Percentiles rank a stretch among this genome's conserved stretches.
phyloP scores from a whole-genome alignment of 345 rosid genomes.

The Rubroshorea leprosula region DNA sequence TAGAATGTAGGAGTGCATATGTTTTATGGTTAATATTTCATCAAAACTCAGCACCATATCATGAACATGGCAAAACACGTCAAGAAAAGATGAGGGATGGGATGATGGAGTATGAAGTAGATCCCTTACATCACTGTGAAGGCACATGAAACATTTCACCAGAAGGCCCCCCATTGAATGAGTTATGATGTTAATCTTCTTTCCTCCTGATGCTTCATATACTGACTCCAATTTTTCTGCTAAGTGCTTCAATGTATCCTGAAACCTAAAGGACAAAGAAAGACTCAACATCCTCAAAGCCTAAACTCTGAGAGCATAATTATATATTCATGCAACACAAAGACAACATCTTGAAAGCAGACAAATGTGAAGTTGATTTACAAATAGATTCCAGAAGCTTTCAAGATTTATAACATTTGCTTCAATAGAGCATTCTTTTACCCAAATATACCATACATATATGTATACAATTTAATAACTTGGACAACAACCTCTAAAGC shows the following conservation, averaged over 20 bases:
- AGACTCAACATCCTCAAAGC: conserved; percentile 8
- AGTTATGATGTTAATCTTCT: conserved; percentile 76
- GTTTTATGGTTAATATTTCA: neutral
- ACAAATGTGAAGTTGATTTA: neutral
- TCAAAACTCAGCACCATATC: neutral
- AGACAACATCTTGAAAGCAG: neutral
- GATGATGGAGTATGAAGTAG: neutral
- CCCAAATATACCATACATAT: too few relatives aligned
- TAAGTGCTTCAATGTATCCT: conserved; percentile 60
- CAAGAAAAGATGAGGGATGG: neutral
- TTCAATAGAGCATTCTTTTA: too few relatives aligned
- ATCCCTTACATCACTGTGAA: conserved; percentile 60
- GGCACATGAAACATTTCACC: conserved; percentile 89
- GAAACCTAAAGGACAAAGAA: conserved; percentile 42
- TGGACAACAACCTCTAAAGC: too few relatives aligned
- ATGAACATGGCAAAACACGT: neutral
- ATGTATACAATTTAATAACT: too few relatives aligned
- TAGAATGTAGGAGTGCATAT: conserved; percentile 23
- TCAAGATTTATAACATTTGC: too few relatives aligned
- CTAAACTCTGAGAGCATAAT: neutral
- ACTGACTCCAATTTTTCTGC: conserved; percentile 64
- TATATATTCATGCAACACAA: neutral
- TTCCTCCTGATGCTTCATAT: conserved; percentile 77
- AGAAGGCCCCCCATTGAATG: conserved; percentile 98
- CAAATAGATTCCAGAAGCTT: too few relatives aligned